These are phyloP conservation scores for Xylaria castorea DNA, from an alignment of 495 filamentous ascomycete genomes.

Conservation along the genomic window DNA sequence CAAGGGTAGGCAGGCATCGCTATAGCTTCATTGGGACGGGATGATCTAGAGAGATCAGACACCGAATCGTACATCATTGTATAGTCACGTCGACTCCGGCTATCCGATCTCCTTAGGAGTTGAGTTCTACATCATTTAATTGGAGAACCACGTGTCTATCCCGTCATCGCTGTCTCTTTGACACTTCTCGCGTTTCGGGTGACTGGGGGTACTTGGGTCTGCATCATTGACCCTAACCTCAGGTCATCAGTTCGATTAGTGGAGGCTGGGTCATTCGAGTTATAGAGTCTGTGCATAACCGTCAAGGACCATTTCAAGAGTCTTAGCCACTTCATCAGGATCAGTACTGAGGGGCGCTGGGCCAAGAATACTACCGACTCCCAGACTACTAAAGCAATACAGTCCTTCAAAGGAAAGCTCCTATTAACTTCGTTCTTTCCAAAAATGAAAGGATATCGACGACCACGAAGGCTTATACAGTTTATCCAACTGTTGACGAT, in stretches of 20 bases:
- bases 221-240: neutral
- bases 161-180: conserved; percentile 15
- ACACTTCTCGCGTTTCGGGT: conserved; percentile 35
- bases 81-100: conserved; percentile 2
- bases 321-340: neutral
- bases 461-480: conserved; percentile 32
- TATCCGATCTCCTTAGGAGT: neutral
- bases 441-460: conserved; percentile 34
- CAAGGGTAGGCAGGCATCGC: conserved; percentile 1
- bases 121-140: neutral
- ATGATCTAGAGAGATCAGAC: conserved; percentile 12
- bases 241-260: neutral
- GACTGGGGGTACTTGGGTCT: conserved; percentile 5
- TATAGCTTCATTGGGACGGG: neutral
- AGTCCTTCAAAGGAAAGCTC: neutral
- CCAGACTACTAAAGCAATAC: neutral
- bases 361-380: neutral
- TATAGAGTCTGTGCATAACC: neutral
- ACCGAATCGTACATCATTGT: neutral
- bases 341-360: neutral
- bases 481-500: conserved; percentile 38
- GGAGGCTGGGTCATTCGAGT: neutral
- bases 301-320: neutral
- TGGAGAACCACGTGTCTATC: conserved; percentile 10
- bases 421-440: neutral